Evolutionary conservation across 1,284 basidiomycete genomes (phyloP), one percentile per base, ranked within the genome.

Genomic region (Blastosporella zonata): DNA sequence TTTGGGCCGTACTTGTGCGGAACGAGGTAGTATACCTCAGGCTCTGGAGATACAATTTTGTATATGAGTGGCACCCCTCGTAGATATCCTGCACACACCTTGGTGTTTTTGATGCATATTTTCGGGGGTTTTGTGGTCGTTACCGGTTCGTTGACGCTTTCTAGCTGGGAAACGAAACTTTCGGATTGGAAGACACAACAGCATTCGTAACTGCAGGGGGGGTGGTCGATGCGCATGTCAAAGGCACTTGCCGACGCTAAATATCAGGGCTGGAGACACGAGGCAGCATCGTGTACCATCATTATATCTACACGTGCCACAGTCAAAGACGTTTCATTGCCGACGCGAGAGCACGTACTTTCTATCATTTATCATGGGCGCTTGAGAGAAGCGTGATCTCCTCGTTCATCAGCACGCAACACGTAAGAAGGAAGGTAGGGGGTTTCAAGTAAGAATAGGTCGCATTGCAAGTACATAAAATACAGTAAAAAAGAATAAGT

Each of bases 11-110:
- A 45, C 46, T 55, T 57, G 47, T 58, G 55, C 36, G 57, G 55
- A 15, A 61, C 57, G n/a, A 62, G 50, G 39, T 62, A 61, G 42
- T 56, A 56, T 28, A 57, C 46, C 10, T 59, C 58, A 9, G 60
- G 56, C 43, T 60, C 60, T 61, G 40, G 12, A 37, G 37, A 25
- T 13, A 31, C 7, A 36, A 31, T 37, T 23, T 25, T 18, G 8
- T 35, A 21, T 23, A 23, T 47, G 27, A 18, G 13, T 18, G 15
- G 2, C 7, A 22, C n/a, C 1, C 31, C n/a, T n/a, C n/a, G n/a
- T 37, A 43, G 25, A 29, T 42, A 40, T 28, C 49, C 13, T 28
- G 40, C 27, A n/a, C n/a, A 10, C 29, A 33, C 27, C 34, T 38
- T 37, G 15, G 43, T 27, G 41, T 21, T 43, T 41, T 5, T 34